These are phyloP conservation scores for Theobroma grandiflorum DNA, from an alignment of 441 rosid species.

Conservation along the genomic window DNA sequence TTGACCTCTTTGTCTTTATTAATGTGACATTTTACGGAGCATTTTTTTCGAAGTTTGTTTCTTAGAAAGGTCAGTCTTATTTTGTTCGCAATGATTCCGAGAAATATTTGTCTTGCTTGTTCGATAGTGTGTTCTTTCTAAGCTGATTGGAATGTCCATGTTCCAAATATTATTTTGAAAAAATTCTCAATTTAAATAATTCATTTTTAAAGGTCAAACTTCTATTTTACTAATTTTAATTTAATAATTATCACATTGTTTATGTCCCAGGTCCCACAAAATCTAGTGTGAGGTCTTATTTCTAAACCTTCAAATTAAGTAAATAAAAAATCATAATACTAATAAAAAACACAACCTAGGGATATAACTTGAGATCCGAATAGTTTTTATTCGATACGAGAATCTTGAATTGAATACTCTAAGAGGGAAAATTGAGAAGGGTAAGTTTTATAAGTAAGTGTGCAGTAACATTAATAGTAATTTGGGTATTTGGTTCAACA, in stretches of 20 bases:
- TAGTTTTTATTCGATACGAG: too few relatives aligned
- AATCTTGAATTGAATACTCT: too few relatives aligned
- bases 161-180: background rate
- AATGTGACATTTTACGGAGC: constrained; percentile 31
- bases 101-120: background rate
- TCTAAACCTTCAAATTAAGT: background rate
- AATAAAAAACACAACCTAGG: too few relatives aligned
- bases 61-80: constrained; percentile 31
- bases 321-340: too few relatives aligned
- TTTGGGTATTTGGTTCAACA: too few relatives aligned
- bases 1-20: constrained; percentile 34
- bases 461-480: too few relatives aligned
- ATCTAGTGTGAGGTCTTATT: too few relatives aligned
- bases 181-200: background rate
- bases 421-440: too few relatives aligned
- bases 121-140: background rate
- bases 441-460: too few relatives aligned
- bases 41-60: constrained; percentile 28
- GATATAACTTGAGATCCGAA: too few relatives aligned
- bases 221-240: too few relatives aligned
- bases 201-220: background rate
- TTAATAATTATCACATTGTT: background rate
- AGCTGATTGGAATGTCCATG: background rate
- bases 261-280: background rate
- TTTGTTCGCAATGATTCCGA: background rate